A percentile compares a stretch with the other conserved stretches of the same genome.
These are phyloP conservation scores for Xylaria acuta DNA, from an alignment of 495 filamentous ascomycete genomes.

Conservation along the genomic window DNA sequence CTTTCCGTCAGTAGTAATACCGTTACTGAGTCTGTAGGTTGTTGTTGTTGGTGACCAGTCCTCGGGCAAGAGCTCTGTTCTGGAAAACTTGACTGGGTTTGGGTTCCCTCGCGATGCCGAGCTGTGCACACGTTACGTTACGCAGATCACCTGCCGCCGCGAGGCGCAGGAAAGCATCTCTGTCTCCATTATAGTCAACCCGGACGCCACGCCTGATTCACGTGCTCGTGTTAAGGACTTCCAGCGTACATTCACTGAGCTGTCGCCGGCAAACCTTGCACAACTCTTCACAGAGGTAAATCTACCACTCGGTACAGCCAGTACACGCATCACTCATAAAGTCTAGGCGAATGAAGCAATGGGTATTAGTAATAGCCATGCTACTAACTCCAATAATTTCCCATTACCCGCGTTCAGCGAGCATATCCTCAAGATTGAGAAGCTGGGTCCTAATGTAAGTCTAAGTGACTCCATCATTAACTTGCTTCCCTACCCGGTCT, in stretches of 20 bases:
- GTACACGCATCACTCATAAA: slow-evolving; percentile 21
- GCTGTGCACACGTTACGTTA: slow-evolving; percentile 66
- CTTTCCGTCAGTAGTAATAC: not conserved
- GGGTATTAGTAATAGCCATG: slow-evolving; percentile 45
- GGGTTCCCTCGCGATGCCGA: slow-evolving; percentile 57
- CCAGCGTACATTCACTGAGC: slow-evolving; percentile 31
- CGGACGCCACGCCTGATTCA: slow-evolving; percentile 30
- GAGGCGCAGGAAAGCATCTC: slow-evolving; percentile 38
- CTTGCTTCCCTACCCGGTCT: not conserved
- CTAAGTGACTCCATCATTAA: not conserved
- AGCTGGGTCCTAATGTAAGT: slow-evolving; percentile 56
- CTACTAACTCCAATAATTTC: slow-evolving; percentile 27
- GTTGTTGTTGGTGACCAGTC: slow-evolving; percentile 60
- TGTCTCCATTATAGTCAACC: slow-evolving; percentile 55
- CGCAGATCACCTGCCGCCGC: slow-evolving; percentile 63
- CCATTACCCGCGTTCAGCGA: slow-evolving; percentile 55
- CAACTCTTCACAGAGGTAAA: slow-evolving; percentile 39
- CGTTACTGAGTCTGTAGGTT: slow-evolving; percentile 36
- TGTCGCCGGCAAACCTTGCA: slow-evolving; percentile 35
- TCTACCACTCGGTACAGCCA: not conserved
- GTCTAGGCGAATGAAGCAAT: slow-evolving; percentile 52
- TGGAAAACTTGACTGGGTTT: slow-evolving; percentile 59
- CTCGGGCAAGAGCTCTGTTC: slow-evolving; percentile 59
- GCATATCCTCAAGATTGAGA: slow-evolving; percentile 65
- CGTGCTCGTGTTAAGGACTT: slow-evolving; percentile 32